phyloP scores from a whole-genome alignment of 73 alveolate genomes.

The Stentor coeruleus region DNA sequence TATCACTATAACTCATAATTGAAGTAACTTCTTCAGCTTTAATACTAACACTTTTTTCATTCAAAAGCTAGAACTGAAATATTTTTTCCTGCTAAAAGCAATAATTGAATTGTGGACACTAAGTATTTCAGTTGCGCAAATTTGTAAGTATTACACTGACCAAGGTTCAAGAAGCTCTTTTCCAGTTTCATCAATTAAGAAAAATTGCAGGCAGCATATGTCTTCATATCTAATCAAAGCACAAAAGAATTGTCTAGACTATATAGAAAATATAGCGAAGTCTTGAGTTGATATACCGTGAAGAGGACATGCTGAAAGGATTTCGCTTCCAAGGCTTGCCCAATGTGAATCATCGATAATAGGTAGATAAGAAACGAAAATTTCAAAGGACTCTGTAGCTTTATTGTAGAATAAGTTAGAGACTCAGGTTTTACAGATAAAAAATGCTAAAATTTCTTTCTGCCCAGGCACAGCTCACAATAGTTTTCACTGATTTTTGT shows the following conservation, averaged over 20 bases:
- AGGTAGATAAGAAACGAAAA: neutral
- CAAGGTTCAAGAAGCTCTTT: neutral
- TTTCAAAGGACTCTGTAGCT: neutral
- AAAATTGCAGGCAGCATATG: neutral
- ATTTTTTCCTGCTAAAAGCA: neutral
- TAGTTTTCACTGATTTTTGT: neutral
- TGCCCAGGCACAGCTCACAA: neutral
- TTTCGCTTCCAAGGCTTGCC: neutral
- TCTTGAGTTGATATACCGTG: neutral
- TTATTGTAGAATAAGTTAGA: neutral
- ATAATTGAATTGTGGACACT: neutral
- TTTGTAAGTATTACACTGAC: neutral
- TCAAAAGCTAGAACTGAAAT: neutral
- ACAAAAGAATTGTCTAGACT: neutral
- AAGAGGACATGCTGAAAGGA: neutral
- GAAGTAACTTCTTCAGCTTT: neutral
- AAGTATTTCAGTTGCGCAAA: neutral
- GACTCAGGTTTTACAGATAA: too few species aligned
- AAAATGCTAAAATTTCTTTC: neutral
- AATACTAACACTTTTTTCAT: neutral
- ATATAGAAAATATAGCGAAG: neutral
- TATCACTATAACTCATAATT: neutral
- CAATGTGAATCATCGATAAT: neutral
- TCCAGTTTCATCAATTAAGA: neutral
- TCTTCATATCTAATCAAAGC: neutral